These are phyloP conservation scores for Mycena kentingensis DNA, from an alignment of 768 basidiomycete species.

Conservation along the genomic window DNA sequence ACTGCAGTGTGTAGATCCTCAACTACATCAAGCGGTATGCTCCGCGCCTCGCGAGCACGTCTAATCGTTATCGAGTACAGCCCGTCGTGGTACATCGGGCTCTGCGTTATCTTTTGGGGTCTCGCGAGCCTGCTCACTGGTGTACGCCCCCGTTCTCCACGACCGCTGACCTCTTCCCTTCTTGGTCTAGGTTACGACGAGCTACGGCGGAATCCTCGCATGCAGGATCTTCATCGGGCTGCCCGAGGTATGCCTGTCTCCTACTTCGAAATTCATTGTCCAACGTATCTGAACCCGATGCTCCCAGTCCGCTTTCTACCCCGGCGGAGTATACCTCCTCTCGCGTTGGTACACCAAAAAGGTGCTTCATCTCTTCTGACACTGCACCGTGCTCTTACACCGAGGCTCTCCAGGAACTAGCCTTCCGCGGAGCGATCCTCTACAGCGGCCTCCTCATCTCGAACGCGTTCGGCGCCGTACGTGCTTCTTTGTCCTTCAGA, in stretches of 20 bases:
- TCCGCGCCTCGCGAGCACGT: background rate
- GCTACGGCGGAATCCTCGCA: conserved; percentile 55
- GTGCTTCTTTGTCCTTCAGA: conserved; percentile 21
- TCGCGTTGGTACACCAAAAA: conserved; percentile 63
- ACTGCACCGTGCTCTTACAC: conserved; percentile 11
- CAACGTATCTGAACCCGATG: background rate
- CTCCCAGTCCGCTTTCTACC: conserved; percentile 61
- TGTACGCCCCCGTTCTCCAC: conserved; percentile 36
- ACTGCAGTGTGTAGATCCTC: conserved; percentile 54
- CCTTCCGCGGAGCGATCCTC: conserved; percentile 63
- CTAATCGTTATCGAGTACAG: conserved; percentile 30
- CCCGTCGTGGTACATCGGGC: conserved; percentile 63
- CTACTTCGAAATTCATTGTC: background rate
- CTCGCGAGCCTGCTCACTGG: conserved; percentile 64
- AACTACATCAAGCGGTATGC: conserved; percentile 54
- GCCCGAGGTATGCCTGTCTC: conserved; percentile 58
- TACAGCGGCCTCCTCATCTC: conserved; percentile 63
- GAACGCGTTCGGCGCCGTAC: conserved; percentile 67
- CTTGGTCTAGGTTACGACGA: conserved; percentile 53
- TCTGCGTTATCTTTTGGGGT: conserved; percentile 64
- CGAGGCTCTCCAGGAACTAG: conserved; percentile 52
- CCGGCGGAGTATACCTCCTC: conserved; percentile 50
- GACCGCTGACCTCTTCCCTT: background rate
- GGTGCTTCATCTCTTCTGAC: conserved; percentile 30
- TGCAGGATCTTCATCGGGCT: conserved; percentile 66